A percentile compares a stretch with the other conserved stretches of the same genome.
phyloP scores from a whole-genome alignment of 768 basidiomycete genomes.

The Gyrodon lividus region DNA sequence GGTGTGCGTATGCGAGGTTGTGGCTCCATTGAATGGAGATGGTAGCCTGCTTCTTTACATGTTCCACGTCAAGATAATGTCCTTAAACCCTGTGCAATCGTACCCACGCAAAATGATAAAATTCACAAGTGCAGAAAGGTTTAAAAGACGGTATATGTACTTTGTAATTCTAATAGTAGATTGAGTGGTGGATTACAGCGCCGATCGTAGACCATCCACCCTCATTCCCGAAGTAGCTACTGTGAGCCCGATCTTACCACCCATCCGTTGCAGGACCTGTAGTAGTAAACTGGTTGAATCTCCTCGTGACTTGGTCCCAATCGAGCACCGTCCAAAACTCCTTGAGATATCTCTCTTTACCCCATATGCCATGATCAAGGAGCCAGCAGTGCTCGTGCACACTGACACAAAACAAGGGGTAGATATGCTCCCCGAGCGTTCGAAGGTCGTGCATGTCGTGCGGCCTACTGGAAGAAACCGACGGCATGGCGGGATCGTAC shows the following conservation, averaged over 20 bases:
- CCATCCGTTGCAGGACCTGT: constrained; percentile 9
- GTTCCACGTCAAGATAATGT: background rate
- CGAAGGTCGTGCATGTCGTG: constrained; percentile 24
- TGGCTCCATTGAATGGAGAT: constrained; percentile 34
- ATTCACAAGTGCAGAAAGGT: background rate
- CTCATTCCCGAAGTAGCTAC: no score
- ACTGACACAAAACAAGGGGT: constrained; percentile 75
- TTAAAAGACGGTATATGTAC: constrained; percentile 16
- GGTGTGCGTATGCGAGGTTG: constrained; percentile 66
- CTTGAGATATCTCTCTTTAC: constrained; percentile 81
- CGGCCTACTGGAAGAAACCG: constrained; percentile 4
- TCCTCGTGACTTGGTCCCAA: constrained; percentile 58
- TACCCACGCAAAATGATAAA: background rate
- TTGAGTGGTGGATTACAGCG: constrained; percentile 25
- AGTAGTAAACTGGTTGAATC: constrained; percentile 28
- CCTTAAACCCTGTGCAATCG: background rate
- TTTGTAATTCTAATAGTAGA: constrained; percentile 8
- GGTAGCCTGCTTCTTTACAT: constrained; percentile 25
- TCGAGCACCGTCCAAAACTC: constrained; percentile 83
- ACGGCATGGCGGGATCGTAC: constrained; percentile 20
- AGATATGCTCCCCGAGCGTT: constrained; percentile 53
- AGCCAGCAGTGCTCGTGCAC: constrained; percentile 89
- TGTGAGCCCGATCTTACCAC: background rate
- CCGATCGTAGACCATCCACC: constrained; percentile 5
- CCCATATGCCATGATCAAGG: constrained; percentile 87